phyloP scores from a whole-genome alignment of 75 land plant genomes.

The Gnetum montanum region DNA sequence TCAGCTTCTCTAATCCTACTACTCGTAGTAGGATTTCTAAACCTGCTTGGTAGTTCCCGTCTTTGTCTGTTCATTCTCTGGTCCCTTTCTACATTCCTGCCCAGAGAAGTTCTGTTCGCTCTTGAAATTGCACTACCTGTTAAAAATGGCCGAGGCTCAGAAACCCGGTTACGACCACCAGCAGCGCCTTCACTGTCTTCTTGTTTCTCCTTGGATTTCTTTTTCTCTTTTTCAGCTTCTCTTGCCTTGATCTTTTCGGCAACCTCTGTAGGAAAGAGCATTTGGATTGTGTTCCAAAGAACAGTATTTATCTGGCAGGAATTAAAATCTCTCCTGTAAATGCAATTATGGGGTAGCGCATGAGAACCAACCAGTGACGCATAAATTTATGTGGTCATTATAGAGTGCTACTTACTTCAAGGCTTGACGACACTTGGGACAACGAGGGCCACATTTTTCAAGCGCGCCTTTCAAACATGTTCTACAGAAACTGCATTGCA shows the following conservation, averaged over 20 bases:
- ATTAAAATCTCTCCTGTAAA: constrained; percentile 4
- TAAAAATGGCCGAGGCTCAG: background rate
- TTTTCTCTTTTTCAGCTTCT: constrained; percentile 5
- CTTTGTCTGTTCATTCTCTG: background rate
- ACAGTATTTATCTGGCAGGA: constrained; percentile 78
- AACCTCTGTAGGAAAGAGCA: constrained; percentile 73
- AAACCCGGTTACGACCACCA: background rate
- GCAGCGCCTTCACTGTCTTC: background rate
- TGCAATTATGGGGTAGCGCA: no score
- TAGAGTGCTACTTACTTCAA: constrained; percentile 35
- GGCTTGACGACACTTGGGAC: constrained; percentile 86
- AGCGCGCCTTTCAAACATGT: constrained; percentile 71
- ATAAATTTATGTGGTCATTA: background rate
- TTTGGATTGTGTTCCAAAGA: constrained; percentile 94
- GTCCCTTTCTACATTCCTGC: constrained; percentile 9
- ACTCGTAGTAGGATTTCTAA: background rate
- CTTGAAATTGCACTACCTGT: constrained; percentile 1
- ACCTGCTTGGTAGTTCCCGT: no score
- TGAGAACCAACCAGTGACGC: background rate
- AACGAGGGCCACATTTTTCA: constrained; percentile 68
- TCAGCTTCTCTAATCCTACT: constrained; percentile 2
- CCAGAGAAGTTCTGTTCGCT: constrained; percentile 9
- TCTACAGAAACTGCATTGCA: constrained; percentile 66
- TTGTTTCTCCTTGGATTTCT: background rate
- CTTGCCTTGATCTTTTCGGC: constrained; percentile 39